These are phyloP conservation scores for Melaleuca alternifolia DNA, from an alignment of 345 rosid genomes.

Conservation along the genomic window DNA sequence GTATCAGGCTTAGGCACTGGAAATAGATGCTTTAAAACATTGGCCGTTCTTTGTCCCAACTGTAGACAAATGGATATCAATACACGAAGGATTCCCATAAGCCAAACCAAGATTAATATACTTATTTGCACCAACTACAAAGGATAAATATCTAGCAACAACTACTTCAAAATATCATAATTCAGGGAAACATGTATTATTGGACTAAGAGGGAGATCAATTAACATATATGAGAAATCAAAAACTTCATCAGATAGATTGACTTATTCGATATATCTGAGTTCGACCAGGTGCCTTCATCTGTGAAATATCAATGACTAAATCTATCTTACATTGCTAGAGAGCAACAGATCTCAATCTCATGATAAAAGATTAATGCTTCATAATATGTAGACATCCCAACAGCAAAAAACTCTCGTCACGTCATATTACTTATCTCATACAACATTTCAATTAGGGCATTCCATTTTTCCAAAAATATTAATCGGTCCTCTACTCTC, in stretches of 20 bases:
- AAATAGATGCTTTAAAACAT: slow-evolving; percentile 79
- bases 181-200: background rate
- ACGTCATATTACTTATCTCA: background rate
- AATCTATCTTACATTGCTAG: background rate
- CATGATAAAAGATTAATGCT: background rate
- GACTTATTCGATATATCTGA: background rate
- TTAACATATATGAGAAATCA: background rate
- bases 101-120: background rate
- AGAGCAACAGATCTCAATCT: background rate
- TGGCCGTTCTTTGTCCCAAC: slow-evolving; percentile 75
- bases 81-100: background rate
- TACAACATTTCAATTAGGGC: background rate
- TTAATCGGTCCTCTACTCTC: background rate
- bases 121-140: background rate
- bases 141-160: background rate
- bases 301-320: background rate
- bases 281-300: background rate
- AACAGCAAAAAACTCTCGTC: background rate
- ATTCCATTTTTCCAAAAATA: background rate
- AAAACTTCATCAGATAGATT: background rate
- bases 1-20: slow-evolving; percentile 80
- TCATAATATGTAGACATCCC: background rate
- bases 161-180: background rate
- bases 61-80: slow-evolving; percentile 6
- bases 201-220: background rate